Base-by-base conservation (phyloP, 139 green algal species). In the Diplosphaera chodatii region DNA sequence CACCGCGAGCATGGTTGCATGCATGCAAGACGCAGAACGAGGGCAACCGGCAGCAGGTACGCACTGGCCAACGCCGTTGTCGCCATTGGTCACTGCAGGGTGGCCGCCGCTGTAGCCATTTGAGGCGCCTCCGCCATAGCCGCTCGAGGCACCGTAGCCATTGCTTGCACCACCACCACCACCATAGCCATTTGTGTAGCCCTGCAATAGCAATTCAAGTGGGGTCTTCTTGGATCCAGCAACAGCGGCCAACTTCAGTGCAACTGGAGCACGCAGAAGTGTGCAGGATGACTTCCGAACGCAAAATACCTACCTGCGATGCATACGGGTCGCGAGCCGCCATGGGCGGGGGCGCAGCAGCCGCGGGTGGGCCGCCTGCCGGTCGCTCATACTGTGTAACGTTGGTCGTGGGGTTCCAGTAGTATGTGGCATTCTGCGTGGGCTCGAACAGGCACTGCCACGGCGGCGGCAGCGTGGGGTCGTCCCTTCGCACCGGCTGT, bases 341-440 rank as follows among this genome's bases (percentile, higher is more conserved):
- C 28, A 31, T 18, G 16, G 66, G 67, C 18, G 67, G 37, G 37
- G 37, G 8, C 10, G 37, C 66, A 25, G 32, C 33, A 27, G 59
- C 63, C 29, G 15, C 69, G 32, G 41, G 28, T 29, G 56, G 56
- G 69, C 76, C 74, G 31, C 66, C 77, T 4, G 59, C 69, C 23
- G 90, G 90, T 0, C 83, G 77, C 32, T 93, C 84, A 74, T 92
- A 96, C 27, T 75, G 78, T 4, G 85, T 92, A 21, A 78, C 74
- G 66, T 93, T 92, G 18, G 89, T 91, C 2, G 77, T 78, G 13
- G 81, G 79, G 78, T 97, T 93, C 90, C 90, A 96, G 77, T 95
- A 96, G 74, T 96, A 96, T 34, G 74, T 82, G 20, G 84, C 48
- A 0, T 76, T 64, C 6, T 66, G 81, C 1, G 40, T 59, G 3